Percentiles rank a stretch among this genome's conserved stretches.
Conservation (phyloP, 2,329 filamentous ascomycete species). For the Uncinocarpus reesii region DNA sequence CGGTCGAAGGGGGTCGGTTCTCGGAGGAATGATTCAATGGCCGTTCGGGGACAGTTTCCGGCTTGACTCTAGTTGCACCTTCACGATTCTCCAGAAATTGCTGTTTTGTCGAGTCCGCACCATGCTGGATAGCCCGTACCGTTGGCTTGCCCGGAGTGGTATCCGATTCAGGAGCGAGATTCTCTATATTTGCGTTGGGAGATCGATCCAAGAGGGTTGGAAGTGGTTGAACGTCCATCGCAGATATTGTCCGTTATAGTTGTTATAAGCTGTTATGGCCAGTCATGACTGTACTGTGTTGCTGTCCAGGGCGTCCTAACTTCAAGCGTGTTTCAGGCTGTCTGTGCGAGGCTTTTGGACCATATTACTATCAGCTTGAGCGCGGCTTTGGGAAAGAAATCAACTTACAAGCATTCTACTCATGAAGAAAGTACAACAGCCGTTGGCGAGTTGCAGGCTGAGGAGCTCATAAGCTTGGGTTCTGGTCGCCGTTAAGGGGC, state of each 20-base stretch:
- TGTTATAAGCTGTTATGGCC: too few species aligned
- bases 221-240: too few species aligned
- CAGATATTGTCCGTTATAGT: too few species aligned
- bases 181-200: neutral
- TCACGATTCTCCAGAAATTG: neutral
- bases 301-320: too few species aligned
- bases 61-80: neutral
- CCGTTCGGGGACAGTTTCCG: neutral
- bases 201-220: too few species aligned
- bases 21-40: neutral
- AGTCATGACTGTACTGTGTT: too few species aligned
- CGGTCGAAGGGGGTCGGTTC: slow-evolving; percentile 17
- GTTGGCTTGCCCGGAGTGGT: neutral
- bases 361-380: too few species aligned
- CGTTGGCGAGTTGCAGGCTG: neutral
- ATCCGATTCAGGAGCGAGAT: neutral
- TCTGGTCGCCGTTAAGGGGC: neutral
- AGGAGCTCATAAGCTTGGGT: slow-evolving; percentile 2
- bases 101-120: neutral
- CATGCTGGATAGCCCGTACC: neutral
- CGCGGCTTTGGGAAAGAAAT: too few species aligned
- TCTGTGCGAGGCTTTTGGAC: too few species aligned
- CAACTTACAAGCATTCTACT: too few species aligned
- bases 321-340: too few species aligned
- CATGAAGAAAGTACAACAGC: too few species aligned